Evolutionary conservation across 116 monocot genomes (phyloP).

Genomic region (Phalaenopsis hybrid): DNA sequence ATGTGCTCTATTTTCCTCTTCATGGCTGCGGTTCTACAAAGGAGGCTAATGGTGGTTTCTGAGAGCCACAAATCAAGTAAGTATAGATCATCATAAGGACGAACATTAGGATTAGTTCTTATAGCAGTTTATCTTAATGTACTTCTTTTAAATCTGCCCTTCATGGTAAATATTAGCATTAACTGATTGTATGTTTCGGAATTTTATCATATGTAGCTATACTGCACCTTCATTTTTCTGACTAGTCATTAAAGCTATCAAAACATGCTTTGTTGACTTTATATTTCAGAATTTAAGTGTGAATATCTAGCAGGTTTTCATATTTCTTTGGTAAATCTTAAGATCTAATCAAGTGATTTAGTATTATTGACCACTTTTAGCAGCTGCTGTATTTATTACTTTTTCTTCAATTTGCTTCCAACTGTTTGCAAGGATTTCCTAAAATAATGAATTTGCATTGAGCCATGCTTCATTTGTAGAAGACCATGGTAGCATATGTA

Average conservation of each 20-base stretch:
- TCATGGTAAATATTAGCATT: no score
- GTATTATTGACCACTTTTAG: neutral
- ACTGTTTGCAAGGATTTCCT: neutral
- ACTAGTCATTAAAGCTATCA: no score
- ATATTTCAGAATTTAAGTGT: no score
- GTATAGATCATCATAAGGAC: constrained; percentile 6
- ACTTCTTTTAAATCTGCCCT: neutral
- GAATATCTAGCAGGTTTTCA: neutral
- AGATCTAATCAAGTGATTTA: neutral
- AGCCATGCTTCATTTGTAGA: no score
- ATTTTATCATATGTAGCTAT: no score
- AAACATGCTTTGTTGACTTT: no score
- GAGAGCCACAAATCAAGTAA: constrained; percentile 75
- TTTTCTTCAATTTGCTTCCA: neutral
- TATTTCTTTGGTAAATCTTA: neutral
- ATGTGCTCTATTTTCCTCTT: constrained; percentile 99
- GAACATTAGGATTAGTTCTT: neutral
- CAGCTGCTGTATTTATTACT: neutral
- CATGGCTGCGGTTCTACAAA: constrained; percentile 88
- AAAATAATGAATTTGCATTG: neutral
- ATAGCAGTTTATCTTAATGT: neutral
- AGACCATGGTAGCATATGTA: no score
- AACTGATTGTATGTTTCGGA: no score
- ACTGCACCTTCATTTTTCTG: no score
- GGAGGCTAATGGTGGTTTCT: constrained; percentile 77